phyloP scores from a whole-genome alignment of 1,284 basidiomycete genomes.

The Boletellus deceptivus region DNA sequence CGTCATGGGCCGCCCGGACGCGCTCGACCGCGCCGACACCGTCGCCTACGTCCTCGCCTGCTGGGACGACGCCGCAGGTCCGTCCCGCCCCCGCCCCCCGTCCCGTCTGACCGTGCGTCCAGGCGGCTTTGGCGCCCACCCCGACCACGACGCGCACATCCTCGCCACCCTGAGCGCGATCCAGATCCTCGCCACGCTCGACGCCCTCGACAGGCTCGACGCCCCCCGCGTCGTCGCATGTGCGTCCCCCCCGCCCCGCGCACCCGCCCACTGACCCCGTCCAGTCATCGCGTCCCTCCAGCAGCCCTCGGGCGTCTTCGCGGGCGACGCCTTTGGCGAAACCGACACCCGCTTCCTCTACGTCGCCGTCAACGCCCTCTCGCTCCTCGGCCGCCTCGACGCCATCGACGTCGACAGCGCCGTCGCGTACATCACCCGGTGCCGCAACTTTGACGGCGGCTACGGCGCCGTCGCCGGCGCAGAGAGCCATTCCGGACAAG shows the following conservation, averaged over 20 bases:
- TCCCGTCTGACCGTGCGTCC: no score
- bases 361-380: conserved; percentile 80
- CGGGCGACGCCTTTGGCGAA: conserved; percentile 90
- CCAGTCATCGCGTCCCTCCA: conserved; percentile 83
- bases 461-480: conserved; percentile 85
- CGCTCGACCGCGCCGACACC: conserved; percentile 80
- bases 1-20: conserved; percentile 76
- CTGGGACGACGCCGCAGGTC: conserved; percentile 89
- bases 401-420: conserved; percentile 65
- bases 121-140: conserved; percentile 93
- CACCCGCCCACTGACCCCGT: not conserved
- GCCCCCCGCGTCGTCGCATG: conserved; percentile 72
- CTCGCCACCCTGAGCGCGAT: conserved; percentile 87
- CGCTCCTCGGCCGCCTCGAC: conserved; percentile 73
- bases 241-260: conserved; percentile 32
- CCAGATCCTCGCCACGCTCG: conserved; percentile 87
- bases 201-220: conserved; percentile 75
- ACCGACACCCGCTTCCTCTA: conserved; percentile 91
- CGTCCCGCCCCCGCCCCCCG: conserved; percentile 24
- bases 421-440: conserved; percentile 71
- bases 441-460: conserved; percentile 94
- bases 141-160: conserved; percentile 90
- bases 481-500: conserved; percentile 91
- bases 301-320: conserved; percentile 82
- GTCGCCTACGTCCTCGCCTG: conserved; percentile 90